Base-by-base conservation (phyloP, 371 early-diverging fungal species). In the Furculomyces boomerangus region DNA sequence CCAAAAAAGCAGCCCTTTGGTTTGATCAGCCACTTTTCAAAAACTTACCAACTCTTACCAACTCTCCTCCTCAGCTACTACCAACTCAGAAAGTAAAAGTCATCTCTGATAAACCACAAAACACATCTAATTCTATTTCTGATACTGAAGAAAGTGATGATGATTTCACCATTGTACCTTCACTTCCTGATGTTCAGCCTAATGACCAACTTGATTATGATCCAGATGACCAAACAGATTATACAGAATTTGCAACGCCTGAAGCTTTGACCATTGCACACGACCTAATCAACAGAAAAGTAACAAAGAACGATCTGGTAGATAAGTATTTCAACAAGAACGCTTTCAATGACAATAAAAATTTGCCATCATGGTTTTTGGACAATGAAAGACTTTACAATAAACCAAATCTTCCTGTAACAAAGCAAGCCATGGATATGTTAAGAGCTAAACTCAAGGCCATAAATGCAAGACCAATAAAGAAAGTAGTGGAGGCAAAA, bases 401-500 rank as follows among this genome's bases (percentile, higher is more conserved):
- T 74, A 79, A 85, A 56, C 88, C 88, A 20, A 71, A 79, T 60
- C 61, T 88, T 30, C 96, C 96, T 14, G 81, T 93, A 25, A 89
- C 96, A 30, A 93, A 94, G 67, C 95, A 97, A 71, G 93, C 96
- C 2, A 84, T 93, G 40, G 71, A 82, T 32, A 77, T 84, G 47
- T 74, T 94, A 50, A 70, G 75, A 58, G 84, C 86, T 32, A 79
- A 82, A 54, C 73, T 88, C 59, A 76, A 77, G 65, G 91, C 86
- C 3, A 66, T 97, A 56, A 83, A 95, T 69, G 93, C 92, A 13
- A 86, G 93, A 35, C 94, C 96, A 22, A 94, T 95, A 70, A 95
- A 95, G 70, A 97, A 95, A 80, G 84, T 95, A 30, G 88, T 87
- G n/a, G 98, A 97, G 73, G 96, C 98, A 49, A 94, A 93, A 75